Base-by-base conservation (phyloP, 768 basidiomycete species). In the Clavulina sp. region DNA sequence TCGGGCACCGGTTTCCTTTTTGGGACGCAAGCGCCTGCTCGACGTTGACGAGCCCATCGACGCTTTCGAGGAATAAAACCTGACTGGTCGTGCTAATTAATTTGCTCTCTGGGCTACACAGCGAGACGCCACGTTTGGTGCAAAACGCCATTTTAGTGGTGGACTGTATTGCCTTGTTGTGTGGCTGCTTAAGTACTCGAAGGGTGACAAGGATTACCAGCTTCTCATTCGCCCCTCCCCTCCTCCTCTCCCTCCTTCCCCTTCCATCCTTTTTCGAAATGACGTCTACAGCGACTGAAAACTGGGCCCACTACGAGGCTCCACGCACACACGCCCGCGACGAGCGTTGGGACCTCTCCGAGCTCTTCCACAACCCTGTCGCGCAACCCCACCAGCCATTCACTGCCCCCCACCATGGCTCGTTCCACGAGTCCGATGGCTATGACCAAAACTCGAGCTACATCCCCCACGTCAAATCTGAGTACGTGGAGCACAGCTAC, bases 401-500 rank as follows among this genome's bases (percentile, higher is more conserved):
- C 70, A 65, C 57, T 66, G 60, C 68, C 49, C 36, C 36, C 36
- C 13, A 13, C 36, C 13, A 21, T 1, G 36, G 36, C 36, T 38
- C 36, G 21, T 13, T 13, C 21, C 13, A 21, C 43, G 26, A 46
- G 13, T 13, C 43, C 16, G 43, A 46, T 9, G 13, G 9, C 24
- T 9, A 46, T 9, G 13, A 46, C 43, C 26, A 16, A 26, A 9
- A 9, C 13, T 16, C 43, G 13, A 9, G 26, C 9, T 46, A 46
- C 24, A 46, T 13, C 26, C 13, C 13, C 24, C 36, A 38, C 21
- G 36, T 13, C 21, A 38, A 38, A 13, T 70, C 78, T 63, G 78
- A 73, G 58, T 56, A 70, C 48, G 80, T 82, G 58, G 77, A 80
- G 54, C 59, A 72, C 9, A 65, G 66, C 55, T 85, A 82, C 65